Percentiles rank a stretch among this genome's conserved stretches.
Evolutionary conservation across 768 basidiomycete genomes (phyloP).

Genomic region (Pisolithus tinctorius): DNA sequence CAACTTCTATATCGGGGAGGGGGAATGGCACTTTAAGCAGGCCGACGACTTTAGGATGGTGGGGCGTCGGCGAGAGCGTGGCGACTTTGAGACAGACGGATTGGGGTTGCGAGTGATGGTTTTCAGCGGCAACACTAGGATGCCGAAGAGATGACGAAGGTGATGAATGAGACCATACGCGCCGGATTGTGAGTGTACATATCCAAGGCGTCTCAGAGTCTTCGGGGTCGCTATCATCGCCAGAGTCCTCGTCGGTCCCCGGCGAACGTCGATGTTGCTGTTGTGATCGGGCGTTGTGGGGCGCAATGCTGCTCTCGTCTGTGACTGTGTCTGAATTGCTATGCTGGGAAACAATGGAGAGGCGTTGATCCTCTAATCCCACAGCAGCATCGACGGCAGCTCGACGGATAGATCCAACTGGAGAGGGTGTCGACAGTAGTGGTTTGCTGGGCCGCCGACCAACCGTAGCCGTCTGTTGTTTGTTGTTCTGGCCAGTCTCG

Average conservation of each 20-base stretch:
- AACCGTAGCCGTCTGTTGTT: constrained; percentile 1
- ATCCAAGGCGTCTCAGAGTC: constrained; percentile 97
- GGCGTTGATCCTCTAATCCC: constrained; percentile 21
- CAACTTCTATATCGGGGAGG: constrained; percentile 74
- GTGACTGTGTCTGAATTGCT: constrained; percentile 31
- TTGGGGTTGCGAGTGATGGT: background rate
- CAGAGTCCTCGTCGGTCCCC: constrained; percentile 37
- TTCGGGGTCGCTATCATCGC: constrained; percentile 87
- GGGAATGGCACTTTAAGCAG: constrained; percentile 89
- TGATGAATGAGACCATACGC: constrained; percentile 22
- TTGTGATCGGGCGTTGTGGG: constrained; percentile 5
- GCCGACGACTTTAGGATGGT: constrained; percentile 92
- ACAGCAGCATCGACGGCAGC: constrained; percentile 5
- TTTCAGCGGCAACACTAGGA: background rate
- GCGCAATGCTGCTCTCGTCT: constrained; percentile 13
- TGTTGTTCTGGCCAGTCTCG: constrained; percentile 6
- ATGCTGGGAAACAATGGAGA: constrained; percentile 35
- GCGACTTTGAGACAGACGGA: constrained; percentile 57
- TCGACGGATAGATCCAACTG: constrained; percentile 3
- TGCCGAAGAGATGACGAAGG: background rate
- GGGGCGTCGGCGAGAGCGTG: constrained; percentile 85
- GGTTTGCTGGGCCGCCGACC: constrained; percentile 9
- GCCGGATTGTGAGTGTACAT: constrained; percentile 69
- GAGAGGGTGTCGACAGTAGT: constrained; percentile 4
- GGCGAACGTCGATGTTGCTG: background rate